These are phyloP conservation scores for Calonectria montana DNA, from an alignment of 2,329 filamentous ascomycete genomes.

Conservation along the genomic window DNA sequence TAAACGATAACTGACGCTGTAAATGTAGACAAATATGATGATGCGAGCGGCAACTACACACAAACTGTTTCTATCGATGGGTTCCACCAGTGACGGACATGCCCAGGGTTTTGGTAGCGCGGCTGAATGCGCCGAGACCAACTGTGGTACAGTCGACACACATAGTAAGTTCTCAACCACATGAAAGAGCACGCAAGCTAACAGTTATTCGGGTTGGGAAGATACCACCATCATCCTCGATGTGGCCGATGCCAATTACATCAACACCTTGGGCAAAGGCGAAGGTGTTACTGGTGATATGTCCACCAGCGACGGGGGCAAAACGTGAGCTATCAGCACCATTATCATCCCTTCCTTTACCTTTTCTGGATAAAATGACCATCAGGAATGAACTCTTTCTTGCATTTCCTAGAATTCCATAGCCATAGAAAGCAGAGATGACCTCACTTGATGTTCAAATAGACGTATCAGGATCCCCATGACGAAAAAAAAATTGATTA, in stretches of 20 bases:
- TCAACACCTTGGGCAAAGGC: conserved; percentile 11
- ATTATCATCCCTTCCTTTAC: conserved; percentile 12
- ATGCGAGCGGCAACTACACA: conserved; percentile 26
- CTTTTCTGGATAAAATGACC: conserved; percentile 2
- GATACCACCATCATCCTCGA: conserved; percentile 31
- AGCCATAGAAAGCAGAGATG: too few species aligned
- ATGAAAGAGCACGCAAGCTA: neutral
- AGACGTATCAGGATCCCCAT: too few species aligned
- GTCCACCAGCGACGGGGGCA: conserved; percentile 9
- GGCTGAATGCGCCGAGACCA: conserved; percentile 76
- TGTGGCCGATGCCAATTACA: conserved; percentile 31
- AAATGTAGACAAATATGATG: conserved; percentile 31
- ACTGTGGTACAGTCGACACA: conserved; percentile 68
- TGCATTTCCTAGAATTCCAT: neutral
- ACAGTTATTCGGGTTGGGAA: too few species aligned
- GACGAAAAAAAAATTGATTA: too few species aligned
- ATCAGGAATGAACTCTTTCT: neutral
- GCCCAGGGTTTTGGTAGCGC: conserved; percentile 57
- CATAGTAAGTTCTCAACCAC: conserved; percentile 25
- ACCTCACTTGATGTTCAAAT: too few species aligned
- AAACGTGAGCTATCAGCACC: conserved; percentile 11
- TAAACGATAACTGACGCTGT: rapidly evolving
- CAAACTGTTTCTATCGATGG: conserved; percentile 36
- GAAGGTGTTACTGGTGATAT: neutral
- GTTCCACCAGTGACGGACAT: conserved; percentile 55